Evolutionary conservation across 1,284 basidiomycete species (phyloP), one percentile per base, ranked within the genome.

Genomic region (Microbotryum violaceum): DNA sequence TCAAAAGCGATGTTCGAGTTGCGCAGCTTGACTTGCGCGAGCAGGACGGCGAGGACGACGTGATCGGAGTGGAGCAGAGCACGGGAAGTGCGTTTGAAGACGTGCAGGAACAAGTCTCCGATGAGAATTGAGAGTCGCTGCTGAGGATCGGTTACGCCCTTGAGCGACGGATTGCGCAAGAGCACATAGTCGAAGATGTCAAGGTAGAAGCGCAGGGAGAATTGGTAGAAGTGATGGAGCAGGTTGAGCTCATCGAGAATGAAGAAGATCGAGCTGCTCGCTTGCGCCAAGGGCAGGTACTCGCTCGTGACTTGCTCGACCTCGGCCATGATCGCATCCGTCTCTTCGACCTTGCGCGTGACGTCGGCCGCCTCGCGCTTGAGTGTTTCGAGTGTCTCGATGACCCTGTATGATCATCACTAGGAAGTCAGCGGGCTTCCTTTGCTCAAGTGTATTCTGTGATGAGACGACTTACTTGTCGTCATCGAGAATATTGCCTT

Each of bases 201-300:
- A 64, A 97, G 83, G 86, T 98, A 99, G 81, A 96, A 97, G 49
- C 83, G 86, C 56, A 99, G 82, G 1, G 94, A 97, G 81, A 98
- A 99, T 75, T 97, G 91, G 75, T 99, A 99, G 79, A 98, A 98
- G 78, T 97, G 94, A 73, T 96, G 91, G 78, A 97, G 84, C 57
- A 88, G 81, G 71, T 91, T 87, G 55, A 98, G 82, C 73, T 97
- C 93, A 73, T 97, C 93, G 66, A 99, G 81, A 59, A 96, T 88
- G 78, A 99, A 99, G 83, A 93, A 99, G 56, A 97, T 86, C 2
- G 91, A 86, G 73, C 92, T 96, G 81, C 93, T 97, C 2, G 93
- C 92, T 73, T 94, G 91, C 0, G 96, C 94, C 53, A 99, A 79
- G 6, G 94, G 91, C 16, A 94, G 80, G 74, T 98, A 99, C 75